phyloP scores from a whole-genome alignment of 2,329 filamentous ascomycete species.

The Colletotrichum coccodes region DNA sequence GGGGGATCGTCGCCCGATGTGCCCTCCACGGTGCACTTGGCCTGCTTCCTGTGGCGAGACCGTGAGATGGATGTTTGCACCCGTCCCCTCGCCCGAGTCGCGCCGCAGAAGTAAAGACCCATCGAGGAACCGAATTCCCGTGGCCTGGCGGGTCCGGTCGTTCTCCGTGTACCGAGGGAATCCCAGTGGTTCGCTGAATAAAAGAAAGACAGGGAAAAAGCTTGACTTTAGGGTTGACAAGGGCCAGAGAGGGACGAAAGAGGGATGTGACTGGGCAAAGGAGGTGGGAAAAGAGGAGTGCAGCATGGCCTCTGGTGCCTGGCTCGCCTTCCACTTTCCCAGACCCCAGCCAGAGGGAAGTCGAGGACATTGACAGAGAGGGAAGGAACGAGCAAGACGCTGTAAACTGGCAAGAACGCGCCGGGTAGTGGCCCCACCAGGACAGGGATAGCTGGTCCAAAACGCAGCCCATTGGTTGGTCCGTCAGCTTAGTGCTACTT shows the following conservation, averaged over 20 bases:
- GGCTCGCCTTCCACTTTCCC: not conserved
- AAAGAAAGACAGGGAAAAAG: not conserved
- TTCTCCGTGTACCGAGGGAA: not conserved
- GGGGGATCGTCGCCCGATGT: not conserved
- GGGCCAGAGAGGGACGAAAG: not conserved
- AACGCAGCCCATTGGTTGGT: conserved; percentile 2
- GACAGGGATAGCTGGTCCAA: not conserved
- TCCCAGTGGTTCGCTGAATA: not conserved
- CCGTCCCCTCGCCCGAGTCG: no score
- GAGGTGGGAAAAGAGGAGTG: not conserved
- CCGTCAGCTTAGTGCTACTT: not conserved
- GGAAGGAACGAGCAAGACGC: not conserved
- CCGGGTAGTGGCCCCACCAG: not conserved
- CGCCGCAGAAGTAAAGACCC: no score
- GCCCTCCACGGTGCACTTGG: not conserved
- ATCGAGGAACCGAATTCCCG: no score
- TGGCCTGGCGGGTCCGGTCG: not conserved
- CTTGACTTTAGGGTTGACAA: conserved; percentile 4
- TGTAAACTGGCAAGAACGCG: conserved; percentile 4
- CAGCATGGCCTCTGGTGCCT: not conserved
- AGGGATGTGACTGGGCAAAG: not conserved
- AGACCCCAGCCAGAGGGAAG: not conserved
- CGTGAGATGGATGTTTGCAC: no score
- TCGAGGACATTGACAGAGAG: not conserved
- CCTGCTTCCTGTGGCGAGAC: not conserved